Evolutionary conservation across 306 rosid species (phyloP), one percentile per base, ranked within the genome.

Genomic region (Corylus avellana): DNA sequence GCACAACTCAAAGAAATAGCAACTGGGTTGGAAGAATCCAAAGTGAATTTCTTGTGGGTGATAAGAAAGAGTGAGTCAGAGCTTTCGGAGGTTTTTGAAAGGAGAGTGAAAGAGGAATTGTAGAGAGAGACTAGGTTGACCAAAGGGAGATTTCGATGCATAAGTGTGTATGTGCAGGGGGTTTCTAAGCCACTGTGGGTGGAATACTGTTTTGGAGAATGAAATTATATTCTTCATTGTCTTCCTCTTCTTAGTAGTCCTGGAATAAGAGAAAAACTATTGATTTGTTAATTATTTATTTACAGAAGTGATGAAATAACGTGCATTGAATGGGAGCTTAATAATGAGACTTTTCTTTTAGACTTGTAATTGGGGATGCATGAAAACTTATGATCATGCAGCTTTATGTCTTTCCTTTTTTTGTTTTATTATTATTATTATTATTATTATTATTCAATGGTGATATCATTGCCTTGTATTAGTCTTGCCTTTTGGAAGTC

Each of bases 171-270:
- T 3, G 90, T 87, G 12, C 47, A 82, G 20, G 88, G 88, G 93
- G 16, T 90, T 90, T 76, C 5, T 90, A 25, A 87, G 93, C 4
- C 90, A 87, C 22, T 90, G 88, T 20, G 91, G 89, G 25, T 89
- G 91, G 91, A 89, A 89, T 67, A 82, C 90, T 8, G 87, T 73
- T 54, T 2, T 82, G 61, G 89, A 87, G 70, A 64, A 58, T 3
- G 18, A 64, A 14, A 17, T 70, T 37, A 47, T 64, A 3, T 12
- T 27, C 20, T 44, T 69, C n/a, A 8, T 69, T 49, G 8, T 18
- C 14, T 69, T 37, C 13, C 62, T 56, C 11, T 56, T 56, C 22
- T 17, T 56, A n/a, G 22, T 56, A 56, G 27, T 8, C 22, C 4
- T 56, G 9, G 4, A 72, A 72, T 53, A 51, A 70, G 46, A 48